phyloP scores from a whole-genome alignment of 2,329 filamentous ascomycete genomes.

The Fusarium sp. region DNA sequence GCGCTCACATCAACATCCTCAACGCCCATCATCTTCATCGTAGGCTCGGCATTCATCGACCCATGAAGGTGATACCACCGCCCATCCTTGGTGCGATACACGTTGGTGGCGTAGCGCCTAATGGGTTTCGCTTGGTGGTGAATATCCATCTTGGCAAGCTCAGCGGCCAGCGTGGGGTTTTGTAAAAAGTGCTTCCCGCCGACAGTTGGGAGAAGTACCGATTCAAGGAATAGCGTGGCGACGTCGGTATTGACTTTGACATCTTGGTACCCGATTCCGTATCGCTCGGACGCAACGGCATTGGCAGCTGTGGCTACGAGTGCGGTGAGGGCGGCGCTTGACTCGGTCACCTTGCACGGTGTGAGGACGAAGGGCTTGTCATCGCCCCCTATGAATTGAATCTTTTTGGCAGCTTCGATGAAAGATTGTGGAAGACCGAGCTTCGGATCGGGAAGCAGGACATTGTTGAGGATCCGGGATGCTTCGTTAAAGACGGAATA shows the following conservation, averaged over 20 bases:
- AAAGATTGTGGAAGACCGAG: constrained; percentile 17
- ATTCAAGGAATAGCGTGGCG: constrained; percentile 39
- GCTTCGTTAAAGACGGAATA: too few relatives aligned
- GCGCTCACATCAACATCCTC: constrained; percentile 40
- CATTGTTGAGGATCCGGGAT: too few relatives aligned
- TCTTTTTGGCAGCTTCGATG: constrained; percentile 11
- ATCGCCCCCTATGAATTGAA: constrained; percentile 21
- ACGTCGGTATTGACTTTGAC: constrained; percentile 30
- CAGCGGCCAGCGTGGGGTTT: constrained; percentile 23
- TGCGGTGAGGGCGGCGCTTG: constrained; percentile 14
- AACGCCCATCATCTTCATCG: constrained; percentile 53
- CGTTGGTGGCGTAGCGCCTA: constrained; percentile 52
- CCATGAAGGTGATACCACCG: constrained; percentile 56
- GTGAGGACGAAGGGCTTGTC: constrained; percentile 26
- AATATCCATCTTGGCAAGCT: constrained; percentile 24
- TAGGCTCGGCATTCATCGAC: constrained; percentile 50
- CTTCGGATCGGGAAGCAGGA: neutral
- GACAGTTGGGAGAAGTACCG: constrained; percentile 31
- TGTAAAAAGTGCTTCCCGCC: constrained; percentile 31
- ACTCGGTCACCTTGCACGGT: constrained; percentile 33
- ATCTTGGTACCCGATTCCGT: constrained; percentile 28
- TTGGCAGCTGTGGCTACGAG: constrained; percentile 24
- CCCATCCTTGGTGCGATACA: constrained; percentile 54
- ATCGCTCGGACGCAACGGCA: constrained; percentile 23
- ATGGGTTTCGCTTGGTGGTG: constrained; percentile 44